These are phyloP conservation scores for Podospora pseudoanserina DNA, from an alignment of 495 filamentous ascomycete genomes.

Conservation along the genomic window DNA sequence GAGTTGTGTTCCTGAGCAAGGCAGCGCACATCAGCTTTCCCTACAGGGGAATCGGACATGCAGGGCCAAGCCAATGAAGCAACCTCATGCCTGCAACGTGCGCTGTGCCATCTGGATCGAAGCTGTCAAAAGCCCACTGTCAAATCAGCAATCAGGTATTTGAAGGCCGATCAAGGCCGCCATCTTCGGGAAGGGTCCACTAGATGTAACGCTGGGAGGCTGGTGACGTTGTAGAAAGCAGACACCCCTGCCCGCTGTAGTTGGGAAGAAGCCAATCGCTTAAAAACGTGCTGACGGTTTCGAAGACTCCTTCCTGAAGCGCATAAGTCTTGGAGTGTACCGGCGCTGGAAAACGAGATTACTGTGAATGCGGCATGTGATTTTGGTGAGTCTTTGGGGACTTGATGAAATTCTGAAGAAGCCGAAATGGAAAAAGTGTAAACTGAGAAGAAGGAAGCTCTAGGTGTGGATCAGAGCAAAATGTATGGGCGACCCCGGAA, in stretches of 20 bases:
- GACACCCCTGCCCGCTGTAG: background rate
- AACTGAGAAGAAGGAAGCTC: background rate
- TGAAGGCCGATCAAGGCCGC: background rate
- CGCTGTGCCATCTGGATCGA: too few relatives aligned
- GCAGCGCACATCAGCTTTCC: background rate
- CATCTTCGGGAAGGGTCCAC: background rate
- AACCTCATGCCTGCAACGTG: background rate
- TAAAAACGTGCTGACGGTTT: background rate
- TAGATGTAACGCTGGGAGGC: background rate
- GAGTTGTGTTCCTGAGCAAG: background rate
- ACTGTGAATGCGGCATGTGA: background rate
- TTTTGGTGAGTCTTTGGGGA: background rate
- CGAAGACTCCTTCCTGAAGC: background rate
- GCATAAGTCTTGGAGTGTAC: background rate
- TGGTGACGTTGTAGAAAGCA: background rate
- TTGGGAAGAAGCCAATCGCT: background rate
- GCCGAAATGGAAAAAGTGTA: background rate
- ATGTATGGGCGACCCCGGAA: conserved; percentile 22
- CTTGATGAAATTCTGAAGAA: background rate
- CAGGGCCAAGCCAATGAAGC: background rate
- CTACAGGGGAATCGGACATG: background rate
- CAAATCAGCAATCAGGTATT: background rate
- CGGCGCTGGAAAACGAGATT: background rate
- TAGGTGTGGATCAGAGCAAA: background rate
- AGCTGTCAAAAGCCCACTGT: background rate